These are phyloP conservation scores for Globisporangium orthogonon DNA, from an alignment of 352 stramenopile genomes.

Conservation along the genomic window DNA sequence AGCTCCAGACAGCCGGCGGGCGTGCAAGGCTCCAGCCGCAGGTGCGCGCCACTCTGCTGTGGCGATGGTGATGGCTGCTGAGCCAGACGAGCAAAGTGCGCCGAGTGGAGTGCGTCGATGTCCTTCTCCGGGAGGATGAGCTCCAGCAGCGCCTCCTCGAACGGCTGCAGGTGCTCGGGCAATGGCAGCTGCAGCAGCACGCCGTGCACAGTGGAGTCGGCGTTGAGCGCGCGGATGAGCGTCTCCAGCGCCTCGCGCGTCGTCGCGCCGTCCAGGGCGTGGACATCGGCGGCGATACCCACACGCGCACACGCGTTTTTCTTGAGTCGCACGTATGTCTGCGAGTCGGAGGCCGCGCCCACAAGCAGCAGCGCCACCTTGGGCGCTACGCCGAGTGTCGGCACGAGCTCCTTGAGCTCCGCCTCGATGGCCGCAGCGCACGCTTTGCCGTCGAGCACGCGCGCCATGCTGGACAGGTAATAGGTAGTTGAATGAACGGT, in stretches of 20 bases:
- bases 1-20: constrained; percentile 77
- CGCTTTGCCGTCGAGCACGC: constrained; percentile 47
- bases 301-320: constrained; percentile 95
- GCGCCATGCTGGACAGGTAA: constrained; percentile 1
- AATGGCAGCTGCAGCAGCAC: constrained; percentile 93
- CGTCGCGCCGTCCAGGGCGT: constrained; percentile 43
- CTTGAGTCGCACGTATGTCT: constrained; percentile 96
- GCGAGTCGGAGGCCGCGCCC: constrained; percentile 81
- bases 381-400: constrained; percentile 29
- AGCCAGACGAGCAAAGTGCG: constrained; percentile 92
- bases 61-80: constrained; percentile 4
- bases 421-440: constrained; percentile 57
- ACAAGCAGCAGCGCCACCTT: constrained; percentile 94
- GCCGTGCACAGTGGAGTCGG: constrained; percentile 87
- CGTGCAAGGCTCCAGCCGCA: constrained; percentile 90
- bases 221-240: constrained; percentile 83
- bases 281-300: constrained; percentile 86
- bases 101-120: constrained; percentile 98
- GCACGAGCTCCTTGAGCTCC: constrained; percentile 54
- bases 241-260: constrained; percentile 40
- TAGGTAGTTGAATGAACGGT: background rate
- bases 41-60: constrained; percentile 1
- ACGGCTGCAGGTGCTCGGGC: constrained; percentile 35
- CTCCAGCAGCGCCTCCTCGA: constrained; percentile 91
- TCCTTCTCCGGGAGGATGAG: constrained; percentile 92